These are phyloP conservation scores for Phlebiopsis flavidoalba DNA, from an alignment of 768 basidiomycete species.

Conservation along the genomic window DNA sequence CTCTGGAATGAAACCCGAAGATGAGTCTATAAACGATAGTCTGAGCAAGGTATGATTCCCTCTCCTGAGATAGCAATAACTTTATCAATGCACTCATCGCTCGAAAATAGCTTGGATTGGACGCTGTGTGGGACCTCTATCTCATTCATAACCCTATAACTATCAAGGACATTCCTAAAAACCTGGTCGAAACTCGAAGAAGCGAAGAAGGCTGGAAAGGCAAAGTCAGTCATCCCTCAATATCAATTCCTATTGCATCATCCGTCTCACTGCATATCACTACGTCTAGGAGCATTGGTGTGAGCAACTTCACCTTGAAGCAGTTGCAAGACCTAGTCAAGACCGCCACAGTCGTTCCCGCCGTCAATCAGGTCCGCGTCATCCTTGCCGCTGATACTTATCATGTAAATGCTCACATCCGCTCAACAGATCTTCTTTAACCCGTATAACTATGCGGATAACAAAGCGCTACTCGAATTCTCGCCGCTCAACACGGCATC, in stretches of 20 bases:
- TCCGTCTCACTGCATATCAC: background rate
- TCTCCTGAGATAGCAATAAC: background rate
- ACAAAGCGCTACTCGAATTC: constrained; percentile 50
- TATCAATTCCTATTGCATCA: no score
- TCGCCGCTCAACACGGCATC: constrained; percentile 53
- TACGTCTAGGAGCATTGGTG: constrained; percentile 56
- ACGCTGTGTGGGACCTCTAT: constrained; percentile 65
- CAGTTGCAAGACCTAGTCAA: constrained; percentile 49
- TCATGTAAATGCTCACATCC: background rate
- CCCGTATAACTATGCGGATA: constrained; percentile 64
- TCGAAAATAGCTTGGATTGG: constrained; percentile 46
- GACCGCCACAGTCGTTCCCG: constrained; percentile 50
- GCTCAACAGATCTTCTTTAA: constrained; percentile 62
- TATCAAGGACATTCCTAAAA: constrained; percentile 29
- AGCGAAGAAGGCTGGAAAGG: constrained; percentile 37
- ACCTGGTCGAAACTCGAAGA: constrained; percentile 56
- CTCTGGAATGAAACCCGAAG: constrained; percentile 30
- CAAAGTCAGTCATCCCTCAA: constrained; percentile 25
- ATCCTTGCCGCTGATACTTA: background rate
- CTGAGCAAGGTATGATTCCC: constrained; percentile 39
- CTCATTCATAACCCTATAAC: constrained; percentile 51
- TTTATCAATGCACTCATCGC: background rate
- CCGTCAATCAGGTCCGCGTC: constrained; percentile 60
- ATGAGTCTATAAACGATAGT: constrained; percentile 40
- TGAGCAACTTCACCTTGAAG: constrained; percentile 58